Evolutionary conservation across 2,329 filamentous ascomycete genomes (phyloP).

Genomic region (Colletotrichum graminicola): DNA sequence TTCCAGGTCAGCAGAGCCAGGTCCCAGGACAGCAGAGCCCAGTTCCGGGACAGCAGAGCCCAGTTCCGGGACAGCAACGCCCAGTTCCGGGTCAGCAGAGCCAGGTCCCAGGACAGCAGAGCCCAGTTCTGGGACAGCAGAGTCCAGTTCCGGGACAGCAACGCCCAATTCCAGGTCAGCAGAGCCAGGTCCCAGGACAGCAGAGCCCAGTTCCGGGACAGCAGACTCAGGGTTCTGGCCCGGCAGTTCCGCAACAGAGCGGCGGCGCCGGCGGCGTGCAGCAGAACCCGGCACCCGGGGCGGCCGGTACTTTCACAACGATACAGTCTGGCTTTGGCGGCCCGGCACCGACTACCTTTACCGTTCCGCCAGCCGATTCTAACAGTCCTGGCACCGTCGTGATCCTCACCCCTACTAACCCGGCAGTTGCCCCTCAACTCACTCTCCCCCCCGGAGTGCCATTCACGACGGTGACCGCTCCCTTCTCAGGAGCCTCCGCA

Average conservation of each 20-base stretch:
- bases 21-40: slow-evolving; percentile 6
- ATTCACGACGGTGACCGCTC: slow-evolving; percentile 17
- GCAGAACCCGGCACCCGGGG: background rate
- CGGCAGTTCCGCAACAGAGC: background rate
- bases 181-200: background rate
- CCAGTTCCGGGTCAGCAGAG: slow-evolving; percentile 10
- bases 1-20: too few relatives aligned
- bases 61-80: background rate
- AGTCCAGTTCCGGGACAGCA: background rate
- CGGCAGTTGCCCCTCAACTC: slow-evolving; percentile 17
- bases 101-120: background rate
- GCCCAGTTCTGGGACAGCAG: slow-evolving; percentile 1
- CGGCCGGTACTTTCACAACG: slow-evolving; percentile 14
- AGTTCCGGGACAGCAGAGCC: slow-evolving; percentile 15
- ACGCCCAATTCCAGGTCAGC: background rate
- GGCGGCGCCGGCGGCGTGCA: background rate
- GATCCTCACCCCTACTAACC: slow-evolving; percentile 34
- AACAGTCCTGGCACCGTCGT: slow-evolving; percentile 24
- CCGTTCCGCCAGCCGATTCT: slow-evolving; percentile 19
- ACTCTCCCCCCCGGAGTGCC: slow-evolving; percentile 24
- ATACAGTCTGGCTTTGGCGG: slow-evolving; percentile 34
- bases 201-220: background rate
- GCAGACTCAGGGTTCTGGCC: slow-evolving; percentile 5
- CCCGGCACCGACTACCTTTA: slow-evolving; percentile 27
- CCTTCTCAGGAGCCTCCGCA: background rate